Evolutionary conservation across 73 alveolate species (phyloP).

Genomic region (Paramecium pentaurelia): DNA sequence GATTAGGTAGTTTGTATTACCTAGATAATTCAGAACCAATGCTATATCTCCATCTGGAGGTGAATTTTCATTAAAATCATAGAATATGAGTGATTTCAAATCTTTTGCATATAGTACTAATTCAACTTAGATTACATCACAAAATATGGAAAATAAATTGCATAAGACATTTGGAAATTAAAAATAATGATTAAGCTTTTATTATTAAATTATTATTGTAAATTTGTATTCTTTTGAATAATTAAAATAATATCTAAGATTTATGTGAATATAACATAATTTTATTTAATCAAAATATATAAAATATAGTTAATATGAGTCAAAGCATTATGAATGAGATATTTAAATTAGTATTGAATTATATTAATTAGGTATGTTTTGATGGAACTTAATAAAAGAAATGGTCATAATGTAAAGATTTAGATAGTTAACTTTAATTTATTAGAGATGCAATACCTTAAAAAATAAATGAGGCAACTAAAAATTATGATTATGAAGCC

Average conservation of each 20-base stretch:
- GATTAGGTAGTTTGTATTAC: neutral
- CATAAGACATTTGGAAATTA: neutral
- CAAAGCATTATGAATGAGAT: constrained; percentile 1
- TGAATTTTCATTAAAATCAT: neutral
- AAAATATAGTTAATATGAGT: neutral
- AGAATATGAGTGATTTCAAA: neutral
- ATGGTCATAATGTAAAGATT: neutral
- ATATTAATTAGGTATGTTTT: neutral
- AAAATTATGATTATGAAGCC: constrained; percentile 1
- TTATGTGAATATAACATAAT: neutral
- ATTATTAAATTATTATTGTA: neutral
- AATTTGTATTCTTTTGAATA: neutral
- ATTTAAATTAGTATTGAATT: neutral
- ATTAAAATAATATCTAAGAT: neutral
- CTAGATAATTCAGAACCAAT: neutral
- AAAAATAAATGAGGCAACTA: neutral
- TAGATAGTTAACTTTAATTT: constrained; percentile 12
- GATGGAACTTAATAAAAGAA: neutral
- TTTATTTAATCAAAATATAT: neutral
- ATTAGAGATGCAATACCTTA: constrained; percentile 4
- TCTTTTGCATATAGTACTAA: neutral
- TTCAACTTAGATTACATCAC: neutral
- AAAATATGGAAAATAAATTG: neutral
- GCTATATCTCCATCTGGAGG: constrained; percentile 3
- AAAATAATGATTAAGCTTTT: neutral